Conservation (phyloP, 352 stramenopile species). For the Phytopythium litorale region DNA sequence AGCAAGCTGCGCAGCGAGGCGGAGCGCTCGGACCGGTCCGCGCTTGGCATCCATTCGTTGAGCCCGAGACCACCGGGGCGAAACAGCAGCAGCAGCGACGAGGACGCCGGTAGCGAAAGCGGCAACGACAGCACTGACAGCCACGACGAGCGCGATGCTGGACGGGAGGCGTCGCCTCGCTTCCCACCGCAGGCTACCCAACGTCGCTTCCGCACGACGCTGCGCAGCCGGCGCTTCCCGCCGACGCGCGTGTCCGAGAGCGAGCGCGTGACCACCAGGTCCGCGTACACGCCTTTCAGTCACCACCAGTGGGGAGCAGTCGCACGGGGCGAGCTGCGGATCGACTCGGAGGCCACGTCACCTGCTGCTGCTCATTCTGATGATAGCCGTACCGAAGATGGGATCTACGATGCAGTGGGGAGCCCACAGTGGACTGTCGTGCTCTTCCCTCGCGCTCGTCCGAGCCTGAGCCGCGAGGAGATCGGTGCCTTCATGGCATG, state of each 20-base stretch:
- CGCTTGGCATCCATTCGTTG: not conserved
- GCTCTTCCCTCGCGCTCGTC: constrained; percentile 34
- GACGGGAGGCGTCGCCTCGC: not conserved
- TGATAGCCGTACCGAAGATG: not conserved
- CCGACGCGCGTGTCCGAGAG: constrained; percentile 23
- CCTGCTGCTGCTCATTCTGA: not conserved
- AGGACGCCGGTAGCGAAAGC: not conserved
- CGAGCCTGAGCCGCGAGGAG: constrained; percentile 23
- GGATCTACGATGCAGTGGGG: constrained; percentile 6
- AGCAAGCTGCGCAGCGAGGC: constrained; percentile 15
- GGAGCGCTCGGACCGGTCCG: not conserved
- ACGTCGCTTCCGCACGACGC: constrained; percentile 30
- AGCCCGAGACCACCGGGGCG: not conserved
- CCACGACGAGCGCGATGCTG: not conserved
- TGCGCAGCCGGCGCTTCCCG: constrained; percentile 35
- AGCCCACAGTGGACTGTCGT: constrained; percentile 31
- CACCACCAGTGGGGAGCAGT: constrained; percentile 3
- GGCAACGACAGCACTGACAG: not conserved
- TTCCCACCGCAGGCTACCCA: not conserved
- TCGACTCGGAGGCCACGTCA: constrained; percentile 17
- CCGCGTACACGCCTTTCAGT: constrained; percentile 35
- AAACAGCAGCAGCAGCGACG: not conserved
- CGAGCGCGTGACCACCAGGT: constrained; percentile 26
- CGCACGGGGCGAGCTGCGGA: not conserved
- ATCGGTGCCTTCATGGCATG: constrained; percentile 29